Evolutionary conservation across 78 protist species (phyloP).

Genomic region (Dictyostelium citrinum): DNA sequence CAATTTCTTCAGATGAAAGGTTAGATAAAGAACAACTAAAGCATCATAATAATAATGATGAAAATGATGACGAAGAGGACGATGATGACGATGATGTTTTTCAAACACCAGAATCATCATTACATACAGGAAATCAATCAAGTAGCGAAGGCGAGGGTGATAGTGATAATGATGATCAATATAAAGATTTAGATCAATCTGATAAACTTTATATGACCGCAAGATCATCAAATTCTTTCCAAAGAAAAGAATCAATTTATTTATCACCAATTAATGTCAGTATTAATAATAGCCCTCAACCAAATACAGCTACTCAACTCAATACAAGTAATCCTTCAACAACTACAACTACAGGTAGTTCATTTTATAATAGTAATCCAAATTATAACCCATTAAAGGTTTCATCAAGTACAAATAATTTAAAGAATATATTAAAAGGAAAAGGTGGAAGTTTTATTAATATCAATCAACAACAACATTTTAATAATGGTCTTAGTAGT

Average conservation of each 20-base stretch:
- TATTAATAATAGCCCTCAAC: background rate
- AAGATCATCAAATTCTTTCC: background rate
- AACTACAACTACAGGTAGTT: background rate
- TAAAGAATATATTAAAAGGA: slow-evolving; percentile 26
- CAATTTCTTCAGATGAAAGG: background rate
- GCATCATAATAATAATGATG: background rate
- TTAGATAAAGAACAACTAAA: background rate
- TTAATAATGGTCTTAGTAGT: background rate
- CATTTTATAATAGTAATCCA: background rate
- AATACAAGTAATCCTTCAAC: background rate
- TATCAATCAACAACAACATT: background rate
- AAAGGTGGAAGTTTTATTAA: background rate
- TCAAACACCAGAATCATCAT: slow-evolving; percentile 57
- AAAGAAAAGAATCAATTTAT: background rate
- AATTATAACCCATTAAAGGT: slow-evolving; percentile 3
- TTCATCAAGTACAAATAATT: slow-evolving; percentile 46
- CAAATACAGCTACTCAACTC: background rate
- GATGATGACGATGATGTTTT: slow-evolving; percentile 19
- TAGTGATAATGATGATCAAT: background rate
- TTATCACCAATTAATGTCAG: slow-evolving; percentile 9
- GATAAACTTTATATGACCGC: slow-evolving; percentile 18
- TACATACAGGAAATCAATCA: background rate
- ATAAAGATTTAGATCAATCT: background rate
- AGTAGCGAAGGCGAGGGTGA: background rate
- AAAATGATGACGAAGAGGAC: background rate